Evolutionary conservation across 2,329 filamentous ascomycete genomes (phyloP), one percentile per base, ranked within the genome.

Genomic region (Fusarium concolor): DNA sequence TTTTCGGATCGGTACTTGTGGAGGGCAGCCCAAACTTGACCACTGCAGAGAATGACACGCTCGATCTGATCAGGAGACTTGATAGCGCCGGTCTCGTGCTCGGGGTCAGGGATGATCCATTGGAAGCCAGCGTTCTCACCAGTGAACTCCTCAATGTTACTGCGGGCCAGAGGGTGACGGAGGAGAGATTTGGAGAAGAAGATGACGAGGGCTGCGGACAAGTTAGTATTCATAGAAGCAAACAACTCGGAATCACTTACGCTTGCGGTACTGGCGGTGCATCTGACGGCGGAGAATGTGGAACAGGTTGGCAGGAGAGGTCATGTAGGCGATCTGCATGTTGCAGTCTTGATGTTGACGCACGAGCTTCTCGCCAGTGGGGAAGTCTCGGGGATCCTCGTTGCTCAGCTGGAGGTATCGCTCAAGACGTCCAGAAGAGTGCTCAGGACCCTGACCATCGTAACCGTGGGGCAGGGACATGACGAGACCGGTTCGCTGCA

Each of bases 331-430:
- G 79, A 99, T 92, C 84, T 99, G 96, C 90, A 99, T 97, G 85
- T 99, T 99, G 87, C 94, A 97, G 83, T 99, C 96, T 84, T 99
- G 96, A 85, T 99, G 96, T 82, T 98, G 96, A 73, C 96, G 93
- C 56, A 96, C 90, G 64, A 98, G 89, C 86, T 96, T 97, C 71
- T 97, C 94, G 31, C 87, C 85, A 3, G 89, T 86, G 53, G 96
- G 96, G 90, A 94, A 99, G 75, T 96, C 88, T 68, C 96, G 92
- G 57, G 96, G 94, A 77, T 99, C 96, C 80, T 99, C 96, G 82
- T 98, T 98, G 83, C 92, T 96, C 63, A 99, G 90, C 82, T 98
- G 96, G 69, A 99, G 87, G 83, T 97, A 99, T 76, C 96, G 92
- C 85, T 99, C 96, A 82, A 99, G 92, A 80, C 96, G 92, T 62